phyloP scores from a whole-genome alignment of 495 filamentous ascomycete species.

The Neurospora cerealis region DNA sequence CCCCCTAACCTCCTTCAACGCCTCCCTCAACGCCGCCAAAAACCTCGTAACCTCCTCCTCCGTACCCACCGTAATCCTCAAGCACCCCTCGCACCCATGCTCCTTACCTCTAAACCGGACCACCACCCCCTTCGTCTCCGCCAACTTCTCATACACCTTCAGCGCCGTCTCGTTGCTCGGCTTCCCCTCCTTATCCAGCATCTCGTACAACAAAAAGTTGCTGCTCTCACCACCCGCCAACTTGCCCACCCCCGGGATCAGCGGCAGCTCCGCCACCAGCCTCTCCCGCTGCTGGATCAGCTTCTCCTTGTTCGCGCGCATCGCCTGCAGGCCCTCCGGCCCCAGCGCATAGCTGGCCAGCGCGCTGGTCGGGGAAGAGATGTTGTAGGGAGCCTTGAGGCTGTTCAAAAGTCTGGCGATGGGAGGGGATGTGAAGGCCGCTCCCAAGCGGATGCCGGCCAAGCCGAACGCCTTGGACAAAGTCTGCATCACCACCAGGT shows the following conservation, averaged over 20 bases:
- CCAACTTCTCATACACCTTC: conserved; percentile 70
- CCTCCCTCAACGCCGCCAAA: conserved; percentile 52
- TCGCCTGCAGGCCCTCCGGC: conserved; percentile 53
- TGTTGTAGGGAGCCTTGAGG: conserved; percentile 92
- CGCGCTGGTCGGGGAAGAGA: conserved; percentile 75
- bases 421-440: conserved; percentile 46
- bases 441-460: conserved; percentile 77
- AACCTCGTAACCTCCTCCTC: conserved; percentile 73
- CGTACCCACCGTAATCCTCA: conserved; percentile 89
- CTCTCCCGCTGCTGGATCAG: conserved; percentile 71
- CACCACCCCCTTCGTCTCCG: conserved; percentile 81
- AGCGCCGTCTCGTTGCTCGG: conserved; percentile 71
- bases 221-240: conserved; percentile 70
- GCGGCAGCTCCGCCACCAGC: conserved; percentile 60
- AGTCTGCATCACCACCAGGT: conserved; percentile 96
- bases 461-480: conserved; percentile 92
- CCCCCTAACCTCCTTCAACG: conserved; percentile 46
- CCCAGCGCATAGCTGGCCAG: conserved; percentile 66
- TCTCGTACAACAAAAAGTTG: conserved; percentile 87
- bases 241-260: conserved; percentile 66
- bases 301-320: conserved; percentile 54
- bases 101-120: conserved; percentile 92
- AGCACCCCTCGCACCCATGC: conserved; percentile 74
- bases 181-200: conserved; percentile 60
- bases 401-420: conserved; percentile 70